Conservation (phyloP, 75 land plant genomes). For the Pinus tabuliformis region DNA sequence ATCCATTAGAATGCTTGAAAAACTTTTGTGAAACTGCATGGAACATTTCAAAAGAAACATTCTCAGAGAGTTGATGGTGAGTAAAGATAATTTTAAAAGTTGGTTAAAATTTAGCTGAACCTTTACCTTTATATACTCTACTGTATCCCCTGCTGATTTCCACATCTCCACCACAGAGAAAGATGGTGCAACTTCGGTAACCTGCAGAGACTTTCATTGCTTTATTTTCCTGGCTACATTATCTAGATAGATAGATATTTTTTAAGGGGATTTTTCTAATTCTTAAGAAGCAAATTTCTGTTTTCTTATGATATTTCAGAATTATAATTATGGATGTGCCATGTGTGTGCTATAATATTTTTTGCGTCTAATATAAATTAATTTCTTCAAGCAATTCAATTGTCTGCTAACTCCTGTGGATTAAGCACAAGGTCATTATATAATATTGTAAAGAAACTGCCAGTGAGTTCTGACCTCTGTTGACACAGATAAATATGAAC, state of each 20-base stretch:
- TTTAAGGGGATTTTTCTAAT: too few species aligned
- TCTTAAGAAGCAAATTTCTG: too few species aligned
- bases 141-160: conserved; percentile 56
- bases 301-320: too few species aligned
- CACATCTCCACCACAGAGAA: conserved; percentile 66
- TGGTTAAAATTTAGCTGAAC: not conserved
- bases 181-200: conserved; percentile 70
- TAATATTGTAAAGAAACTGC: not conserved
- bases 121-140: conserved; percentile 52
- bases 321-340: too few species aligned
- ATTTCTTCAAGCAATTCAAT: not conserved
- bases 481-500: conserved; percentile 23
- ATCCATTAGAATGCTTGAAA: conserved; percentile 30
- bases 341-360: too few species aligned
- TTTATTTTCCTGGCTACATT: not conserved
- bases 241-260: too few species aligned
- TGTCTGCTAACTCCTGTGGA: not conserved
- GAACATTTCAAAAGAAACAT: not conserved
- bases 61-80: not conserved
- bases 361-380: not conserved
- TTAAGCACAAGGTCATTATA: not conserved
- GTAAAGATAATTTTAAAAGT: not conserved
- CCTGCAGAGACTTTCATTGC: conserved; percentile 25
- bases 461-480: conserved; percentile 35
- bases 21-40: conserved; percentile 44